Conservation (phyloP, 148 eudicot species). For the Arctostaphylos glauca region DNA sequence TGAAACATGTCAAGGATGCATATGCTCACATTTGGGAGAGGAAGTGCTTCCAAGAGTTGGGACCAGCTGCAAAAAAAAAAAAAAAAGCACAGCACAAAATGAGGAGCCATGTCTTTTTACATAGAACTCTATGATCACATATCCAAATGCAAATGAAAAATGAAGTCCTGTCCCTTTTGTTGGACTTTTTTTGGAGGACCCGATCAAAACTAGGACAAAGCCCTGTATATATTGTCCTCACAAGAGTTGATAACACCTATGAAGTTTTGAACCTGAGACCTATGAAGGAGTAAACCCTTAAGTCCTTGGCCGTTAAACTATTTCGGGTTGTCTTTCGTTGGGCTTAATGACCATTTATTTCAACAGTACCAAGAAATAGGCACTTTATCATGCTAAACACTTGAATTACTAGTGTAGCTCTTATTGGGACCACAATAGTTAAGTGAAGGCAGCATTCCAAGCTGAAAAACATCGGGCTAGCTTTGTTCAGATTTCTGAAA, state of each 20-base stretch:
- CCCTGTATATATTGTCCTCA: too few species aligned
- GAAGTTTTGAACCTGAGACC: too few species aligned
- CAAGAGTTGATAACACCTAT: too few species aligned
- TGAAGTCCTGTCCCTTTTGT: too few species aligned
- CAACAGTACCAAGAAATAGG: neutral
- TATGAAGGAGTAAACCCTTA: too few species aligned
- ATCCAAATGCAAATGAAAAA: neutral
- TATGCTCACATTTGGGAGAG: slow-evolving; percentile 90
- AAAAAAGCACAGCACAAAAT: neutral
- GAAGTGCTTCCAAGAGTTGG: slow-evolving; percentile 80
- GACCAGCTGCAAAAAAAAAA: slow-evolving; percentile 63
- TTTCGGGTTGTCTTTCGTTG: neutral
- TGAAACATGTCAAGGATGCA: neutral
- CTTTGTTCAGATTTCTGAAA: too few species aligned
- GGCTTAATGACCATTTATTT: neutral
- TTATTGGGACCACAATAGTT: neutral
- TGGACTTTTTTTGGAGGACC: too few species aligned
- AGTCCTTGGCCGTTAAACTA: too few species aligned
- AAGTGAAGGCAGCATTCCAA: slow-evolving; percentile 3
- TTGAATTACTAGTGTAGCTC: neutral
- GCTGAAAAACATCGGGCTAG: too few species aligned
- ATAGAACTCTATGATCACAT: neutral
- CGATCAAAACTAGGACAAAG: too few species aligned
- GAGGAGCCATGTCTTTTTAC: neutral
- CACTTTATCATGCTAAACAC: neutral